Percentiles rank a stretch among this genome's conserved stretches.
phyloP scores from a whole-genome alignment of 1,284 basidiomycete species.

The Phylloboletellus chloephorus region DNA sequence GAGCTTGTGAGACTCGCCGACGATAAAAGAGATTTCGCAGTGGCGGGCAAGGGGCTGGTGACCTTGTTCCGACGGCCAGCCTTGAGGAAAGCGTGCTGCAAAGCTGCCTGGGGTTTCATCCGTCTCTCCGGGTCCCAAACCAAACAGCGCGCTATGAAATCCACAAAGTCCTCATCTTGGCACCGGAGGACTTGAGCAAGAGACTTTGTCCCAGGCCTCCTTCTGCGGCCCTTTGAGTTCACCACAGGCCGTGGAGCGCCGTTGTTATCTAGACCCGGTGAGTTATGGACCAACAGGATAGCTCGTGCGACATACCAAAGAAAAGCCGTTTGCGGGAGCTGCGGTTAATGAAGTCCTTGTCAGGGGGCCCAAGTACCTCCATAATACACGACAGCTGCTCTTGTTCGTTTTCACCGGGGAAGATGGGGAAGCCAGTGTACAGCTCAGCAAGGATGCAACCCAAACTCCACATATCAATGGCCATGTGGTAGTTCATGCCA shows the following conservation, averaged over 20 bases:
- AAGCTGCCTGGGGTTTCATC: conserved; percentile 89
- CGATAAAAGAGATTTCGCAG: conserved; percentile 47
- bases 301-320: conserved; percentile 67
- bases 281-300: background rate
- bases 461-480: conserved; percentile 96
- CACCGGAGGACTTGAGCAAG: conserved; percentile 85
- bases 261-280: conserved; percentile 66
- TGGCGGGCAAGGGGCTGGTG: conserved; percentile 40
- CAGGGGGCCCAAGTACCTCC: conserved; percentile 96
- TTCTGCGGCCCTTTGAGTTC: conserved; percentile 92
- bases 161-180: conserved; percentile 84
- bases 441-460: conserved; percentile 97
- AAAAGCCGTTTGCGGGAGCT: conserved; percentile 94
- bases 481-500: conserved; percentile 93
- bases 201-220: conserved; percentile 87
- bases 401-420: conserved; percentile 99
- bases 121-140: conserved; percentile 97
- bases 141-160: conserved; percentile 93
- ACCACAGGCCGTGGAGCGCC: conserved; percentile 90
- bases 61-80: conserved; percentile 55
- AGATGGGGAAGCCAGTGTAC: conserved; percentile 98
- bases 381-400: conserved; percentile 99
- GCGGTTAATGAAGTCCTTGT: conserved; percentile 90
- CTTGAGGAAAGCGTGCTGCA: conserved; percentile 87
- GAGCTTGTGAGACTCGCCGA: conserved; percentile 46